These are phyloP conservation scores for Pyrenochaeta sp. DNA, from an alignment of 2,329 filamentous ascomycete genomes.

Conservation along the genomic window DNA sequence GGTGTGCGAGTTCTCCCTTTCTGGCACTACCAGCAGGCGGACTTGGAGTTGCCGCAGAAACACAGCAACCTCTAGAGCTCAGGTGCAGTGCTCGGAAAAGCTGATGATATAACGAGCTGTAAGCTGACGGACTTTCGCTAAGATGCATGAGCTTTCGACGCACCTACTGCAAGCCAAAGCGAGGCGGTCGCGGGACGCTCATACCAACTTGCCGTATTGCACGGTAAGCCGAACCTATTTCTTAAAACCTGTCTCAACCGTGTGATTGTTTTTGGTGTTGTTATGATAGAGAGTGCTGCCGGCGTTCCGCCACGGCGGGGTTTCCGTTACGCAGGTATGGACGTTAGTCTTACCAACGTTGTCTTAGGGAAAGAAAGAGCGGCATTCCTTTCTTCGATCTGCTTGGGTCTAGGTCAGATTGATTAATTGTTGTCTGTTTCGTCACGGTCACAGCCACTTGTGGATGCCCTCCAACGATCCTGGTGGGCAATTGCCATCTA, in stretches of 20 bases:
- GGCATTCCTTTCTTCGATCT: no score
- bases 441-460: no score
- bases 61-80: constrained; percentile 15
- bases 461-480: no score
- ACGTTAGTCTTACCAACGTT: no score
- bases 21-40: constrained; percentile 20
- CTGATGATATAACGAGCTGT: constrained; percentile 15
- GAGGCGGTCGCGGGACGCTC: constrained; percentile 7
- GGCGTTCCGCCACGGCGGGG: background rate
- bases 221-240: constrained; percentile 7
- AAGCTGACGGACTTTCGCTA: constrained; percentile 5
- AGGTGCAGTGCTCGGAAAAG: constrained; percentile 13
- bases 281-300: background rate
- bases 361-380: no score
- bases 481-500: no score
- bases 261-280: background rate
- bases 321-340: background rate
- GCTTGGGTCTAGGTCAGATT: no score
- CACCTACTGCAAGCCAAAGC: constrained; percentile 6
- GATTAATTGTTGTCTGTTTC: no score
- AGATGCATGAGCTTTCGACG: constrained; percentile 10
- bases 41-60: constrained; percentile 20
- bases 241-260: constrained; percentile 1
- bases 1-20: constrained; percentile 11
- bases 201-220: constrained; percentile 10